A percentile compares a stretch with the other conserved stretches of the same genome.
Conservation (phyloP, 1,139 yeast genomes). For the Sugiyamaella japonica region DNA sequence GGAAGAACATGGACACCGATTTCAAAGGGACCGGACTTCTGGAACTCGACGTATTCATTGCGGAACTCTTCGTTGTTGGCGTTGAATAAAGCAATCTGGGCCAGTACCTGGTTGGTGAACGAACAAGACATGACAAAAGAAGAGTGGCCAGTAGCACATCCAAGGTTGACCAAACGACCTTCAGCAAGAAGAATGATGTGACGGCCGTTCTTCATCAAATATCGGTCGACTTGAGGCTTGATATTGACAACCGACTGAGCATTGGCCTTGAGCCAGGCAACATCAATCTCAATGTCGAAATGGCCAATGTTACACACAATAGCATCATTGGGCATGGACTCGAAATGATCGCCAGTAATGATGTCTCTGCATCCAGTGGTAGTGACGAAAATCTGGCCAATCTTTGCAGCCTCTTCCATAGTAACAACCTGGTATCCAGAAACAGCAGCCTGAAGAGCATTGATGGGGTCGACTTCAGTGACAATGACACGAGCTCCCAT, state of each 20-base stretch:
- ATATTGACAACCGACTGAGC: constrained; percentile 61
- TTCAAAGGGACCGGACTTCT: constrained; percentile 87
- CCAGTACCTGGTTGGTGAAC: constrained; percentile 99
- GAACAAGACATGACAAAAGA: constrained; percentile 99
- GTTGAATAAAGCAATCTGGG: constrained; percentile 98
- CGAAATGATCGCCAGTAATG: constrained; percentile 86
- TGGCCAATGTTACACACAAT: constrained; percentile 99
- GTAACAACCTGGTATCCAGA: constrained; percentile 98
- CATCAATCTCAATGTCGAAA: constrained; percentile 96
- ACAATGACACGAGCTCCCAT: constrained; percentile 99
- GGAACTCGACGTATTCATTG: constrained; percentile 80
- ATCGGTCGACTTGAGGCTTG: constrained; percentile 99
- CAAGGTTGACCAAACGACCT: constrained; percentile 99
- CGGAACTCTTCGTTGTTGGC: constrained; percentile 82
- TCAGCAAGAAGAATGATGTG: constrained; percentile 97
- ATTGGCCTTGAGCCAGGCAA: constrained; percentile 46
- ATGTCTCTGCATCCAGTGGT: constrained; percentile 99
- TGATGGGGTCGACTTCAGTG: constrained; percentile 98
- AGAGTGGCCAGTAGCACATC: constrained; percentile 99
- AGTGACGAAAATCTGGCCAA: constrained; percentile 98
- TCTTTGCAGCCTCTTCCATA: constrained; percentile 89
- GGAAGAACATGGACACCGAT: constrained; percentile 97
- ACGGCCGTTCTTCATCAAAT: constrained; percentile 83
- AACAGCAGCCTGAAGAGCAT: constrained; percentile 99
- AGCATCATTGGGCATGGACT: constrained; percentile 97